Conservation (phyloP, 257 asterid genomes). For the Solanum pinnatisectum region DNA sequence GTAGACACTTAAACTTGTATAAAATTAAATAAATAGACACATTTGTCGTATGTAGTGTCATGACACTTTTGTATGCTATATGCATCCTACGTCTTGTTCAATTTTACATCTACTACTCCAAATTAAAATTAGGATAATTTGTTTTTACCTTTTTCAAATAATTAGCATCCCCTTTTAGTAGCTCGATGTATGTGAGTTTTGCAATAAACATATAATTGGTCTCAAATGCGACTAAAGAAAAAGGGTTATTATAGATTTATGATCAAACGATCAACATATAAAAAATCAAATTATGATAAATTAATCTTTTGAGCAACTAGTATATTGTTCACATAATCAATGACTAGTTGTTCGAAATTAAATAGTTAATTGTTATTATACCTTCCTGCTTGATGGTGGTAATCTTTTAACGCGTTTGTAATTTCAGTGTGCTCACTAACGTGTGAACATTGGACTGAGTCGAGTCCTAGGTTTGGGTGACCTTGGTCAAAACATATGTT, state of each 20-base stretch:
- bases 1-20: too few relatives aligned
- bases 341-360: neutral
- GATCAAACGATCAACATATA: neutral
- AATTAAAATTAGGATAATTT: neutral
- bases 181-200: neutral
- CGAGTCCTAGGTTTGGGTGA: neutral
- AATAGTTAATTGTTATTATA: neutral
- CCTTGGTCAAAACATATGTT: neutral
- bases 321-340: neutral
- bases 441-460: neutral
- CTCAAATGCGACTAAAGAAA: neutral
- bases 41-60: too few relatives aligned
- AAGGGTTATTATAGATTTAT: neutral
- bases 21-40: too few relatives aligned
- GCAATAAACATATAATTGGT: neutral
- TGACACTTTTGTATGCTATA: too few relatives aligned
- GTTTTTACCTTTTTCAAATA: neutral
- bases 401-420: neutral
- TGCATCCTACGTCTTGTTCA: too few relatives aligned
- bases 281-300: neutral
- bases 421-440: neutral
- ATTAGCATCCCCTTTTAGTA: neutral
- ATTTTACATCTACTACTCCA: too few relatives aligned
- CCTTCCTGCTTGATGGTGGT: neutral
- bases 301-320: neutral